Conservation (phyloP, 495 filamentous ascomycete species). For the Hyaloscypha bicolor region DNA sequence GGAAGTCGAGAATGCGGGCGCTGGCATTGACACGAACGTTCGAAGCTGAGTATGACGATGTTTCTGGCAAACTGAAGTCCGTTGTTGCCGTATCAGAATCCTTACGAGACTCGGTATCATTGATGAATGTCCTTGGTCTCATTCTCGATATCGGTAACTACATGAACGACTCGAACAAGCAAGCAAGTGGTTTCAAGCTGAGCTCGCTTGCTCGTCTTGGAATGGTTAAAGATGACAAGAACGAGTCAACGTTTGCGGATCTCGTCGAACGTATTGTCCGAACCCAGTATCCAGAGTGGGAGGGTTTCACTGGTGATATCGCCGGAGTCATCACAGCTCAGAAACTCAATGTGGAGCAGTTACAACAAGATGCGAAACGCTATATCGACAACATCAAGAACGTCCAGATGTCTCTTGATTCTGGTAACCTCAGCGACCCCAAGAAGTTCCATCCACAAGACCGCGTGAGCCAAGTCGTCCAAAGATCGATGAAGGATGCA, state of each 20-base stretch:
- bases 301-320: conserved; percentile 85
- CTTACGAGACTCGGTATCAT: conserved; percentile 81
- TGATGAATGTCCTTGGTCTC: conserved; percentile 94
- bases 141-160: conserved; percentile 98
- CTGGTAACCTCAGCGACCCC: conserved; percentile 91
- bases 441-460: conserved; percentile 99
- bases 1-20: conserved; percentile 95
- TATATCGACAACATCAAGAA: conserved; percentile 96
- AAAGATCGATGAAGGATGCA: conserved; percentile 95
- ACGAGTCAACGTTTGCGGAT: conserved; percentile 93
- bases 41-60: conserved; percentile 89
- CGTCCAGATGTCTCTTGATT: conserved; percentile 87
- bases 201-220: conserved; percentile 90
- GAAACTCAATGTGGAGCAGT: conserved; percentile 93
- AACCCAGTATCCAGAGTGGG: conserved; percentile 95
- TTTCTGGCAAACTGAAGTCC: conserved; percentile 77
- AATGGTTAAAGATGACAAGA: conserved; percentile 99
- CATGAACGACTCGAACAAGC: conserved; percentile 99
- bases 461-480: conserved; percentile 87
- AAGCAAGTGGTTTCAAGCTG: conserved; percentile 96
- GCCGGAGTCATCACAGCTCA: conserved; percentile 77
- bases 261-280: conserved; percentile 97
- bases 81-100: conserved; percentile 87
- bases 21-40: conserved; percentile 82
- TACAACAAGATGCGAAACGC: conserved; percentile 84